Conservation (phyloP, 2,329 filamentous ascomycete species). For the Huntiella bhutanensis region DNA sequence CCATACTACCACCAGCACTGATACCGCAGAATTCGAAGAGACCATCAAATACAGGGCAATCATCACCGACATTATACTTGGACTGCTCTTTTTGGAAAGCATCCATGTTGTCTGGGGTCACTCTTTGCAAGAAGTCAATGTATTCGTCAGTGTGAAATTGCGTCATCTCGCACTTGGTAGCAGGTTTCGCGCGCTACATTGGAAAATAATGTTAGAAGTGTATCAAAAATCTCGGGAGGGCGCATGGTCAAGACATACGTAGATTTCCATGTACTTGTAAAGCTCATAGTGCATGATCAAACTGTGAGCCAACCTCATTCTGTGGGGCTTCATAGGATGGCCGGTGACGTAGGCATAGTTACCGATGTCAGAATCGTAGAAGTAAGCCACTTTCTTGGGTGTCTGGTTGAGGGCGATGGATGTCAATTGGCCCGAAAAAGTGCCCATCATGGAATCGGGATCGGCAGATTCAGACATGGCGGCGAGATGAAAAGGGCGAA, state of each 20-base stretch:
- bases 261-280: constrained; percentile 92
- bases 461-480: constrained; percentile 4
- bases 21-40: constrained; percentile 95
- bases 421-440: constrained; percentile 16
- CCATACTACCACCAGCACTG: constrained; percentile 84
- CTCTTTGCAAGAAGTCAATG: constrained; percentile 83
- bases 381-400: constrained; percentile 81
- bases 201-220: not conserved
- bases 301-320: constrained; percentile 84
- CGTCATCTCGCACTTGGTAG: constrained; percentile 73
- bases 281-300: constrained; percentile 91
- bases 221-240: not conserved
- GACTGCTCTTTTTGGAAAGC: constrained; percentile 58
- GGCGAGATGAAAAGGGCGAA: not conserved
- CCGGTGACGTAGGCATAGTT: constrained; percentile 95
- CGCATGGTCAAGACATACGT: constrained; percentile 37
- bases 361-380: constrained; percentile 95
- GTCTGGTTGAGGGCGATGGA: constrained; percentile 28
- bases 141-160: constrained; percentile 93
- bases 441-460: constrained; percentile 8
- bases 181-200: constrained; percentile 64
- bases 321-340: constrained; percentile 98
- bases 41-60: constrained; percentile 94
- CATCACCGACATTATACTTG: constrained; percentile 88
- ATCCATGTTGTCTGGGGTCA: constrained; percentile 98